Base-by-base conservation (phyloP, 768 basidiomycete genomes). In the Sporobolomyces phaffii region DNA sequence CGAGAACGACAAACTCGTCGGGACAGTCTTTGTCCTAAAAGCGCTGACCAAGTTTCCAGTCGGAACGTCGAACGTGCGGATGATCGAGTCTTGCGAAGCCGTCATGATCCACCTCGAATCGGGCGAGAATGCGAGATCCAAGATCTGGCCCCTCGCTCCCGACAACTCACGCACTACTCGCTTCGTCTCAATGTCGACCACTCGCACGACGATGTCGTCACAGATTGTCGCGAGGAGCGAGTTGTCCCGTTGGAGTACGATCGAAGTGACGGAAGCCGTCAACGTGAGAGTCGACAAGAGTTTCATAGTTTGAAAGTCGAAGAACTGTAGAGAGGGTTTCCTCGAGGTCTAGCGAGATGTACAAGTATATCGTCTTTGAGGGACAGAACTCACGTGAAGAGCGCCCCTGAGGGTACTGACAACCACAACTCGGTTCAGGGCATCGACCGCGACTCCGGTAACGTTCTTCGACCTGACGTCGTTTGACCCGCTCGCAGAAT, bases 31-130 rank as follows among this genome's bases (percentile, higher is more conserved):
- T 13, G 91, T 91, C 60, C 84, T 83, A 81, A 99, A 98, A 0
- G 86, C 90, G 73, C 98, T 91, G 59, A 99, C 92, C 41, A 98
- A 80, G 31, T 86, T 82, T 8, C 93, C 92, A 22, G 92, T 91
- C 1, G 96, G 94, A 29, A 99, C 83, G 76, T 99, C 94, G 77
- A 91, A 99, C 3, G 94, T 98, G 34, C 96, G 85, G 73, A 98
- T 90, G 59, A 88, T 82, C 0, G 90, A 90, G 77, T 99, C 96
- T 44, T 96, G 80, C 13, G 93, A 92, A 3, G 89, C 85, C 2
- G 86, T 81, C 45, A 97, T 83, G 56, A 99, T 81, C 96, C 94
- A 98, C 60, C 96, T 82, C 3, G 92, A 93, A 77, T 97, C 92
- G 2, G 90, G 85, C 11, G 96, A 98, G 78, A 97, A 97, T 1